Evolutionary conservation across 2,329 filamentous ascomycete species (phyloP).

Genomic region (Pyricularia grisea): DNA sequence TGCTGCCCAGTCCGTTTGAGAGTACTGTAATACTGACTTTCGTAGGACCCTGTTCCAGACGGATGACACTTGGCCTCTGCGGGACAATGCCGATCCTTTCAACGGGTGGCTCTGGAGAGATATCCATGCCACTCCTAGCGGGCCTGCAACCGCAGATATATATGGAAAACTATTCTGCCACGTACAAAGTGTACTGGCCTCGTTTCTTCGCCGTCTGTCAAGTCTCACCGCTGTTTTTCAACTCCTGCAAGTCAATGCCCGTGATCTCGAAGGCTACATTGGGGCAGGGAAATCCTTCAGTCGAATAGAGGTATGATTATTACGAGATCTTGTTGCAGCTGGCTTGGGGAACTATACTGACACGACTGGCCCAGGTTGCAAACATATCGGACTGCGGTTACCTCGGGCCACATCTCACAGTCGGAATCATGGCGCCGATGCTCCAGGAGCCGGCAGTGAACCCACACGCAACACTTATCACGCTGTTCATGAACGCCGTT

Average conservation of each 20-base stretch:
- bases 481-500: slow-evolving; percentile 29
- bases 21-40: background rate
- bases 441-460: slow-evolving; percentile 14
- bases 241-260: background rate
- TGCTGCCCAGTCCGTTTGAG: background rate
- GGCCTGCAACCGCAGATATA: background rate
- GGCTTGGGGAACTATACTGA: background rate
- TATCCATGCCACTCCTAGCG: background rate
- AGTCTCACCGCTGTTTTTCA: background rate
- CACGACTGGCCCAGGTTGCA: background rate
- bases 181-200: background rate
- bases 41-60: background rate
- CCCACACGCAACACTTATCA: slow-evolving; percentile 28
- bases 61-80: background rate
- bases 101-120: background rate
- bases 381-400: background rate
- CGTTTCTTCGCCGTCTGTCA: background rate
- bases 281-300: background rate
- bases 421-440: background rate
- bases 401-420: background rate
- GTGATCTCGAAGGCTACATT: background rate
- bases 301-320: background rate
- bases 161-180: background rate
- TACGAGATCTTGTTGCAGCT: background rate
- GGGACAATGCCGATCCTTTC: background rate